Percentiles rank a stretch among this genome's conserved stretches.
These are phyloP conservation scores for Curvularia hawaiiensis DNA, from an alignment of 2,329 filamentous ascomycete species.

Conservation along the genomic window DNA sequence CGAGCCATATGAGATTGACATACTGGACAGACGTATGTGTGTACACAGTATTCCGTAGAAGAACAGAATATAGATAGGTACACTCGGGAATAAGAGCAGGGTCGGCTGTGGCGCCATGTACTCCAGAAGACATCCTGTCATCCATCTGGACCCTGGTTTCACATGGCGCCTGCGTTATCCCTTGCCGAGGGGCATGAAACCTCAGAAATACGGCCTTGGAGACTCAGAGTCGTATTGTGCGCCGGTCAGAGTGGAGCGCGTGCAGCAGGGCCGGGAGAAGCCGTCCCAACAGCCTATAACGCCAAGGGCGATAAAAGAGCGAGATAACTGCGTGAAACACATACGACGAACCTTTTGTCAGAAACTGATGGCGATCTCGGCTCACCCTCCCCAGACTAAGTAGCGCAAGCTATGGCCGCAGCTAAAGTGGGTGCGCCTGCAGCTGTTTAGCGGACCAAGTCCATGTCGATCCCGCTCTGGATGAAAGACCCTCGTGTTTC, in stretches of 20 bases:
- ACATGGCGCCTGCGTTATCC: not conserved
- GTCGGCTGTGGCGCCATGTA: not conserved
- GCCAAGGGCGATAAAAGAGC: not conserved
- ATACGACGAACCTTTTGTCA: slow-evolving; percentile 9
- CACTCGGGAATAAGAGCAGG: not conserved
- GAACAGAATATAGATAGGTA: not conserved
- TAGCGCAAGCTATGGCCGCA: slow-evolving; percentile 21
- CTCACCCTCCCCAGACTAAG: slow-evolving; percentile 18
- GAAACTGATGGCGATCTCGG: slow-evolving; percentile 10
- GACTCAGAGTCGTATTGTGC: slow-evolving; percentile 1
- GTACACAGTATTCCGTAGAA: no score
- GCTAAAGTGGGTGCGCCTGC: slow-evolving; percentile 14
- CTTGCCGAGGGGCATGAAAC: not conserved
- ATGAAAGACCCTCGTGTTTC: slow-evolving; percentile 24
- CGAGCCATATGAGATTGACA: not conserved
- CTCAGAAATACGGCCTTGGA: not conserved
- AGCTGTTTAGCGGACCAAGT: slow-evolving; percentile 9
- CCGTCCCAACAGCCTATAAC: not conserved
- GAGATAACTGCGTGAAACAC: slow-evolving; percentile 10
- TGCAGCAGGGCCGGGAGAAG: not conserved
- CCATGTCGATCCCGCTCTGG: slow-evolving; percentile 26
- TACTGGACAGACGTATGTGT: not conserved
- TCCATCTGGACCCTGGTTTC: not conserved
- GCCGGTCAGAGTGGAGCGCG: slow-evolving; percentile 12
- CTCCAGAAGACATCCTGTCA: not conserved